Base-by-base conservation (phyloP, 2,329 filamentous ascomycete genomes). In the Alternaria sp. region DNA sequence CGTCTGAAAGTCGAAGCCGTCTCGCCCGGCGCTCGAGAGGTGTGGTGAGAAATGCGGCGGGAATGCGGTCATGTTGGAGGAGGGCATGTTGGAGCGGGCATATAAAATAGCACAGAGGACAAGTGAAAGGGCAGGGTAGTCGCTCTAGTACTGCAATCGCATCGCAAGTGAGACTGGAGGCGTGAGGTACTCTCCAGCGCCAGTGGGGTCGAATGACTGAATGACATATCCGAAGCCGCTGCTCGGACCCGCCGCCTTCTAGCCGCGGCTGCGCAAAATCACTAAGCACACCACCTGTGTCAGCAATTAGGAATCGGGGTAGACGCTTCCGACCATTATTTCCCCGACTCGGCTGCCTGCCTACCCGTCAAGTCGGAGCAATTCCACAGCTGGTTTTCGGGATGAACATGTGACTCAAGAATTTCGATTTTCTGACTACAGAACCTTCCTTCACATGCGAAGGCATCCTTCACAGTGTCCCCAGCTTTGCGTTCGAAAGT, bases 401-500 rank as follows among this genome's bases (percentile, higher is more conserved):
- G 8, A 52, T 0, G 30, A 32, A 32, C 30, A 32, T 32, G 36
- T 40, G 36, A 40, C 36, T 17, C 36, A 6, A 40, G 15, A 40
- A 40, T 40, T 17, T 17, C n/a, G 9, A 6, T 40, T 17, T 40
- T 11, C 36, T 40, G 36, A 11, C 36, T 40, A 40, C 9, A 17
- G 15, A 40, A 5, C 36, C 8, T n/a, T 40, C 36, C 36, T 40
- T 17, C 36, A 11, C 36, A 40, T 40, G 36, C 36, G 36, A 40
- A 40, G n/a, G 1, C 1, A 40, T 40, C 0, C 36, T 17, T 1
- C 0, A 10, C 5, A 40, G 0, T 40, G n/a, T 11, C 36, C 36
- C 11, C 36, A 40, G 82, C 62, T 83, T 83, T 25, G 82, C 82
- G 82, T 90, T 92, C 62, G 95, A 92, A 88, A 97, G 92, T 76